Base-by-base conservation (phyloP, 2,329 filamentous ascomycete genomes). In the Cytospora schulzeri region DNA sequence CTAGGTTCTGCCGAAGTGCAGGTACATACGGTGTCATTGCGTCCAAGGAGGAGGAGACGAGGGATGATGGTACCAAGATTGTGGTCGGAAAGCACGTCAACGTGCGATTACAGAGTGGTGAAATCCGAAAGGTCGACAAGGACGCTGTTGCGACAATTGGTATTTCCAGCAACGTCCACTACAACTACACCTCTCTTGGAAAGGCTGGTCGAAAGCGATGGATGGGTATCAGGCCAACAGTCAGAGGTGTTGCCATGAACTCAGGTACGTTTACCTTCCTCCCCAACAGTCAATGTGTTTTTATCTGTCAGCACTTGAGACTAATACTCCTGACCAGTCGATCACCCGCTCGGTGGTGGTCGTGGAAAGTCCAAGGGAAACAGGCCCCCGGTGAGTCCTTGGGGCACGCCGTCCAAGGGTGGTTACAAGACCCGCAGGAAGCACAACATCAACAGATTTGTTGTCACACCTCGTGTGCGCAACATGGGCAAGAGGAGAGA, bases 311-410 rank as follows among this genome's bases (percentile, higher is more conserved):
- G 15, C 38, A 45, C 7, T 12, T 24, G 45, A 15, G 15, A 48
- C 65, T 71, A 56, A 70, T 19, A 22, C n/a, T 33, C 19, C 15
- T 58, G 14, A 67, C 53, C 72, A 88, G 91, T 88, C 72, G 95
- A 99, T 74, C 95, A 99, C 84, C 95, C 95, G 74, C 95, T 99
- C 78, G 95, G 95, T 86, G 95, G 95, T 91, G 95, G 95, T 79
- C 88, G 96, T 84, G 95, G 95, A 82, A 99, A 99, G 82, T 97
- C 93, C 64, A 99, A 99, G 91, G 93, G 95, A 87, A 97, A 97
- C 76, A 88, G 93, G 67, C 85, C 96, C 75, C 95, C 96, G 38
- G 92, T 95, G 72, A 97, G 92, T 80, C 95, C 95, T 65, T 99
- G 96, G 95, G 95, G 96, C 76, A 90, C 88, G 75, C 94, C 92